Base-by-base conservation (phyloP, 2,329 filamentous ascomycete species). In the Phoma sp. region DNA sequence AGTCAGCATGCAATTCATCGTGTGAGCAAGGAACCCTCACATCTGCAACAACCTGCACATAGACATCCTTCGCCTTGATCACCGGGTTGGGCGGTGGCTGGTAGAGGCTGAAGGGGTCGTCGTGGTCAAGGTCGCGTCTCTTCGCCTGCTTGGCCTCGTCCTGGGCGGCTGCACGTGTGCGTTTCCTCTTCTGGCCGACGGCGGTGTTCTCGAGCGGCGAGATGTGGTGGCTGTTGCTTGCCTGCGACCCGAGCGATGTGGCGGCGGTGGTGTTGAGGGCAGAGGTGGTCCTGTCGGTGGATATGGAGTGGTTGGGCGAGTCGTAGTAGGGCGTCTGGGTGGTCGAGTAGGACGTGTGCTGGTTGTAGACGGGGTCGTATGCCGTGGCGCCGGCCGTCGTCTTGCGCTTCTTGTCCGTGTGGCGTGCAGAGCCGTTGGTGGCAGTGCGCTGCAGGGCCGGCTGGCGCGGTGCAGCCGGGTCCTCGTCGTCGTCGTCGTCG, bases 151-250 rank as follows among this genome's bases (percentile, higher is more conserved):
- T 93, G 48, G 90, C 88, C 73, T 96, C 91, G 71, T 92, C 91
- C 67, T 91, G 89, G 50, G 88, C 83, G 61, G 93, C 90, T 63
- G 93, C 90, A 56, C 91, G 86, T 37, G 90, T 92, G 57, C 95
- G 86, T 78, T 96, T 97, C 68, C 93, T 85, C 80, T 98, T 98
- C 75, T 95, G 90, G 28, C 92, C 91, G n/a, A 86, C 80, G 46
- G 84, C 81, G 26, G 80, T 80, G 43, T 88, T 84, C 59, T 88
- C 87, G 62, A 87, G 63, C 26, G 74, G 74, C 29, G 74, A 85
- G 43, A 90, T 87, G 68, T 90, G 88, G 29, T 79, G 72, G 29
- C 81, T 83, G 61, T 80, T 84, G 74, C 83, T 84, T 23, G 79
- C 80, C 63, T 84, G 81, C 6, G 90, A 93, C 12, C 87, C 89